These are phyloP conservation scores for Nakazawaea molendinolei DNA, from an alignment of 805 yeast species.

Conservation along the genomic window DNA sequence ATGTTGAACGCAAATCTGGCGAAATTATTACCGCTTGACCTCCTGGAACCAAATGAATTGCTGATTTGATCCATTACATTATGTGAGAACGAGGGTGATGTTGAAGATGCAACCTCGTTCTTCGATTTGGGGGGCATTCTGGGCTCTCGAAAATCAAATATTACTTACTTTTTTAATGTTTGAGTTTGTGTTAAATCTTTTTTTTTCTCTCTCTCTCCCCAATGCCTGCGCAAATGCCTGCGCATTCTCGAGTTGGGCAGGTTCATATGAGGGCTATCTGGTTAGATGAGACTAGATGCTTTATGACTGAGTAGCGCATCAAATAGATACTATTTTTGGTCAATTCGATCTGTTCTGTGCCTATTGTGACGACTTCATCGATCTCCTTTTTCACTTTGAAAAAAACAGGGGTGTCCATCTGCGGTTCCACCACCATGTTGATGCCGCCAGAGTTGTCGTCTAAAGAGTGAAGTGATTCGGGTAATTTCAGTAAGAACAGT, in stretches of 20 bases:
- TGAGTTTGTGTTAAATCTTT: neutral
- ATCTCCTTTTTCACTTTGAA: constrained; percentile 42
- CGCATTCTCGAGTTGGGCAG: neutral
- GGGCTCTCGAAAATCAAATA: too few species aligned
- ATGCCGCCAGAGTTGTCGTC: constrained; percentile 68
- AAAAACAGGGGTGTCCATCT: constrained; percentile 71
- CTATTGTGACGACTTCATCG: constrained; percentile 34
- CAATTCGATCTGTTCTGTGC: constrained; percentile 52
- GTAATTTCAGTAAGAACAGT: constrained; percentile 61
- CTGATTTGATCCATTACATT: constrained; percentile 12
- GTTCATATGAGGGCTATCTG: constrained; percentile 6
- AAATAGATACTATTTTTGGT: constrained; percentile 66
- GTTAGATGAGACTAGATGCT: constrained; percentile 18
- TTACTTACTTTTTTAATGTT: too few species aligned
- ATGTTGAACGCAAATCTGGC: constrained; percentile 56
- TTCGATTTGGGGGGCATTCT: too few species aligned
- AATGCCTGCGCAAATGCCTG: neutral
- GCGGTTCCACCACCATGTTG: constrained; percentile 77
- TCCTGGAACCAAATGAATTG: constrained; percentile 17
- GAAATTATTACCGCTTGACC: constrained; percentile 26
- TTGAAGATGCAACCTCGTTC: too few species aligned
- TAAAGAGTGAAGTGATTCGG: constrained; percentile 60
- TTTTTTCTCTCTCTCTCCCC: neutral
- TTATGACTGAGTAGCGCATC: constrained; percentile 50
- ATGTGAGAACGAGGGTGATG: constrained; percentile 9